phyloP scores from a whole-genome alignment of 257 asterid genomes.

The Gynochthodes officinalis region DNA sequence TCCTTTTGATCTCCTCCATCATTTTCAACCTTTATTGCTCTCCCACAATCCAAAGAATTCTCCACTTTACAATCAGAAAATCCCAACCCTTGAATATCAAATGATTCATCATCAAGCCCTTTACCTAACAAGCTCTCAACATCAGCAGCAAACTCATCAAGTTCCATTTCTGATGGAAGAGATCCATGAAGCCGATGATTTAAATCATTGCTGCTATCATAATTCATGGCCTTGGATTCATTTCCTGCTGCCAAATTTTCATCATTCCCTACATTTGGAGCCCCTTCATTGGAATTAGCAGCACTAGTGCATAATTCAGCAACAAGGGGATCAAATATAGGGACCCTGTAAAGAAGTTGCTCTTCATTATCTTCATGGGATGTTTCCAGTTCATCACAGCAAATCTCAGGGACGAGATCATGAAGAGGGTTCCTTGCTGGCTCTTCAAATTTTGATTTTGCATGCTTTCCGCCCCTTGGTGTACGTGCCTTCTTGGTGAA shows the following conservation, averaged over 20 bases:
- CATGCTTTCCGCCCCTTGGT: constrained; percentile 39
- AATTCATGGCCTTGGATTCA: constrained; percentile 15
- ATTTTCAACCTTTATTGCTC: constrained; percentile 48
- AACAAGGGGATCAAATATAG: constrained; percentile 54
- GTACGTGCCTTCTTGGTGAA: constrained; percentile 68
- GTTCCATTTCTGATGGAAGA: constrained; percentile 71
- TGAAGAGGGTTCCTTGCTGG: constrained; percentile 25
- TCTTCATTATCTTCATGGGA: constrained; percentile 58
- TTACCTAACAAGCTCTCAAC: constrained; percentile 72
- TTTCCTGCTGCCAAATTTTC: neutral
- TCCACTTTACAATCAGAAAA: constrained; percentile 36
- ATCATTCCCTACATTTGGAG: neutral
- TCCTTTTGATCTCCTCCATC: constrained; percentile 30
- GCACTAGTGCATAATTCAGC: constrained; percentile 39
- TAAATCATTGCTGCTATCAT: constrained; percentile 13
- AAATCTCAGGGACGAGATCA: constrained; percentile 58
- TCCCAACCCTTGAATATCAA: constrained; percentile 68
- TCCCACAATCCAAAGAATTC: constrained; percentile 26
- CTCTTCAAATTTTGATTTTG: constrained; percentile 16
- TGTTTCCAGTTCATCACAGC: constrained; percentile 43
- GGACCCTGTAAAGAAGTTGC: constrained; percentile 65
- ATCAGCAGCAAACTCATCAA: constrained; percentile 78
- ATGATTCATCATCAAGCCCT: constrained; percentile 64
- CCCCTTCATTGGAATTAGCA: constrained; percentile 25
- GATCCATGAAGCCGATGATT: constrained; percentile 37